Conservation (phyloP, 371 early-diverging fungal genomes). For the Circinella minor region DNA sequence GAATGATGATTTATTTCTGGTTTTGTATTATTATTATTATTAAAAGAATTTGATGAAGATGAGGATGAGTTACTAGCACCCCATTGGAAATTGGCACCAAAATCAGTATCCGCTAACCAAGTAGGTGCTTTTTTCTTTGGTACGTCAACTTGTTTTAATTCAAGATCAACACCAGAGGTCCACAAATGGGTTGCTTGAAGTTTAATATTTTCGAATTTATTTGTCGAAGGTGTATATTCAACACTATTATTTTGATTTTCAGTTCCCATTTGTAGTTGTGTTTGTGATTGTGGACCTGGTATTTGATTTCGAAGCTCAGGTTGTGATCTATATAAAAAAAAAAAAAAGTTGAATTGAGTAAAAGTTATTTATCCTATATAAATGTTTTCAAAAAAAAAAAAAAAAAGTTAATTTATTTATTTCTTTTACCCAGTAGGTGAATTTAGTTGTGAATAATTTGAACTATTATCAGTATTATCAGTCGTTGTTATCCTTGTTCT, state of each 20-base stretch:
- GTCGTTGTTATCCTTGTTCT: too few species aligned
- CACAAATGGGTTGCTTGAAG: conserved; percentile 32
- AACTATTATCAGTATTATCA: too few species aligned
- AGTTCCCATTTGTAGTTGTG: background rate
- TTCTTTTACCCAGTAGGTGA: background rate
- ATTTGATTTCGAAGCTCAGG: background rate
- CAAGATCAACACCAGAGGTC: conserved; percentile 36
- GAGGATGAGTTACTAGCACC: too few species aligned
- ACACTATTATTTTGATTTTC: conserved; percentile 10
- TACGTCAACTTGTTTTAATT: conserved; percentile 13
- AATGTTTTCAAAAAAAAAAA: too few species aligned
- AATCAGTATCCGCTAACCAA: conserved; percentile 35
- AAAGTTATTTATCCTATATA: too few species aligned
- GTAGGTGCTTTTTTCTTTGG: conserved; percentile 21
- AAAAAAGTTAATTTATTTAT: background rate
- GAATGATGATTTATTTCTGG: too few species aligned
- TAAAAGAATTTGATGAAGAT: too few species aligned
- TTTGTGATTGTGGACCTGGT: background rate
- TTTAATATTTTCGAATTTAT: conserved; percentile 34
- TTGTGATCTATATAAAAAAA: background rate
- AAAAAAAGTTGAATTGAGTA: too few species aligned
- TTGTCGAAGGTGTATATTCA: conserved; percentile 8
- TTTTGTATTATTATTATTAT: too few species aligned
- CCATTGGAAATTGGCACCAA: background rate
- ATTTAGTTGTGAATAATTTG: background rate